phyloP scores from a whole-genome alignment of 2,329 filamentous ascomycete species.

The Colletotrichum coccodes region DNA sequence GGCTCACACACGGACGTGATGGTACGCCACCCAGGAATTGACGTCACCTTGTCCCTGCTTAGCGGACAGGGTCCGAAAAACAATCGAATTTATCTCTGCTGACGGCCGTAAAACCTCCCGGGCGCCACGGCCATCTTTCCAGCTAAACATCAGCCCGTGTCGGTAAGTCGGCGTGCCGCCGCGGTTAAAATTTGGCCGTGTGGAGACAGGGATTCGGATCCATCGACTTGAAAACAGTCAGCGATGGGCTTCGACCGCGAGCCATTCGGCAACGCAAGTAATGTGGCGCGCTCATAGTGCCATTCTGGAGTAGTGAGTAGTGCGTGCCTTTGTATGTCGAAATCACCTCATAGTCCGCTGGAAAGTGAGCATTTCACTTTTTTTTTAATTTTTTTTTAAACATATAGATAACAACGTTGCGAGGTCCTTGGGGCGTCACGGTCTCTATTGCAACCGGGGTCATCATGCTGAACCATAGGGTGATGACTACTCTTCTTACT shows the following conservation, averaged over 20 bases:
- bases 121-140: neutral
- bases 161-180: conserved; percentile 12
- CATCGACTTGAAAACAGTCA: neutral
- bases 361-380: too few relatives aligned
- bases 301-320: neutral
- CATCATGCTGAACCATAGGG: neutral
- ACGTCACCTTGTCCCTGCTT: too few relatives aligned
- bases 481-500: neutral
- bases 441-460: too few relatives aligned
- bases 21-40: too few relatives aligned
- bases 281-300: neutral
- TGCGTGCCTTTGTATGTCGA: too few relatives aligned
- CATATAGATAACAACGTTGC: neutral
- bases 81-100: too few relatives aligned
- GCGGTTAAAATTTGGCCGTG: neutral
- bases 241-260: neutral
- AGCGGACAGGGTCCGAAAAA: too few relatives aligned
- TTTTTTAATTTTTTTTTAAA: too few relatives aligned
- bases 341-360: too few relatives aligned
- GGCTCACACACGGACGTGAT: too few relatives aligned
- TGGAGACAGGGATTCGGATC: conserved; percentile 1
- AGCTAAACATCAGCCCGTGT: neutral
- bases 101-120: neutral
- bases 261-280: neutral
- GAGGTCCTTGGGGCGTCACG: neutral